phyloP scores from a whole-genome alignment of 208 protist genomes.

The Leishmania arabica region DNA sequence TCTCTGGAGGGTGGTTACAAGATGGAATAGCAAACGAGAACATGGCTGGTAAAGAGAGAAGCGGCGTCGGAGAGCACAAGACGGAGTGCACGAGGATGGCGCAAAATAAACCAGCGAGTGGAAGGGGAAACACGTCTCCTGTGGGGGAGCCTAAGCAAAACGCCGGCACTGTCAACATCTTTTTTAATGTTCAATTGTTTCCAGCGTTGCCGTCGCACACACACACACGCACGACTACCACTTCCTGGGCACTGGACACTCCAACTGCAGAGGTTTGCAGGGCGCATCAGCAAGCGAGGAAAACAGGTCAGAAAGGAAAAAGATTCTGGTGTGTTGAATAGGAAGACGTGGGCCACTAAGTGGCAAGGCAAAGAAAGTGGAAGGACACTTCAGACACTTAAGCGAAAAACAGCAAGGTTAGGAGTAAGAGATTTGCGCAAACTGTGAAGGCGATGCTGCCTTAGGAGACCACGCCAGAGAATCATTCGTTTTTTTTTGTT shows the following conservation, averaged over 20 bases:
- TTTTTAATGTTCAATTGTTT: neutral
- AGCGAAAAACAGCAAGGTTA: neutral
- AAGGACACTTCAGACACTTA: neutral
- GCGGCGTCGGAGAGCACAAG: neutral
- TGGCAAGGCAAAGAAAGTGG: neutral
- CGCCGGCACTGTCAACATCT: neutral
- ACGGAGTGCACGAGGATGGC: neutral
- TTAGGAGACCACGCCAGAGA: neutral
- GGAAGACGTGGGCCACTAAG: neutral
- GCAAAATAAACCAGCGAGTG: neutral
- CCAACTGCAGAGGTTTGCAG: neutral
- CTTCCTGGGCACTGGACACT: neutral
- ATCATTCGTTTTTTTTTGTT: neutral
- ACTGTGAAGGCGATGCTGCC: neutral
- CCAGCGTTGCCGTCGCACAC: neutral
- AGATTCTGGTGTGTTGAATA: neutral
- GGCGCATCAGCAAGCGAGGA: neutral
- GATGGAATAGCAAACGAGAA: slow-evolving; percentile 6
- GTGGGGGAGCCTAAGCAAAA: neutral
- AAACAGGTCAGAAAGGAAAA: neutral
- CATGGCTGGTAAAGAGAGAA: slow-evolving; percentile 2
- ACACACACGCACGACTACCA: neutral
- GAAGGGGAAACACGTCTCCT: neutral
- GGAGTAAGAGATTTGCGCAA: neutral
- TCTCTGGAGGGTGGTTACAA: slow-evolving; percentile 17